These are phyloP conservation scores for Xylariaceae sp. DNA, from an alignment of 2,329 filamentous ascomycete species.

Conservation along the genomic window DNA sequence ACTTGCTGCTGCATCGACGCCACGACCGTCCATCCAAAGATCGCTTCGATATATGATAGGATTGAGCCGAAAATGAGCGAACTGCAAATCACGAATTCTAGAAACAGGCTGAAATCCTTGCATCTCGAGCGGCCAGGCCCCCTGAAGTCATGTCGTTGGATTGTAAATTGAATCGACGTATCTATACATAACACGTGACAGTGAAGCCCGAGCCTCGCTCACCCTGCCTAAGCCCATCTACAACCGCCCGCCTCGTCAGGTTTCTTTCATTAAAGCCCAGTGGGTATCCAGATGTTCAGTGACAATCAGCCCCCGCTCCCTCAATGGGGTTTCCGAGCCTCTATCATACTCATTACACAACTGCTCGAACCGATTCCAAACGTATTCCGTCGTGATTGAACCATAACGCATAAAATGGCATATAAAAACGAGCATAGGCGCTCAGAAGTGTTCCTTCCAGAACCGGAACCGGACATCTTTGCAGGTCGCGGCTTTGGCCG, in stretches of 20 bases:
- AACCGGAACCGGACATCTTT: constrained; percentile 89
- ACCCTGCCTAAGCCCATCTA: constrained; percentile 13
- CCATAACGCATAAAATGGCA: constrained; percentile 19
- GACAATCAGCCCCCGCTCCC: neutral
- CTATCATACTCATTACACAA: constrained; percentile 8
- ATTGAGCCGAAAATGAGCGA: neutral
- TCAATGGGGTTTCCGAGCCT: constrained; percentile 3
- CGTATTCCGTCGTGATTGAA: constrained; percentile 3
- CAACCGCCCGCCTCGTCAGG: constrained; percentile 7
- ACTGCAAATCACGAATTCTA: constrained; percentile 15
- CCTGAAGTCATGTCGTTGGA: constrained; percentile 1
- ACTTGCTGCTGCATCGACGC: no score
- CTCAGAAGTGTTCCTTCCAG: constrained; percentile 92
- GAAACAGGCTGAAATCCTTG: neutral
- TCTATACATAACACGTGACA: constrained; percentile 6
- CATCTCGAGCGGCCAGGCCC: neutral
- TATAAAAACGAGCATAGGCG: constrained; percentile 18
- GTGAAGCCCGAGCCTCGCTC: constrained; percentile 4
- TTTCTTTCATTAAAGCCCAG: constrained; percentile 9
- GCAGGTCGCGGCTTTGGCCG: constrained; percentile 67
- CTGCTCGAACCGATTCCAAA: neutral
- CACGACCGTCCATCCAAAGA: no score
- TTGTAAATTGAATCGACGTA: constrained; percentile 13
- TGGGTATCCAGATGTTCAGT: constrained; percentile 3
- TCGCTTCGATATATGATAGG: neutral